Conservation (phyloP, 2,329 filamentous ascomycete genomes). For the Stemphylium lycopersici region DNA sequence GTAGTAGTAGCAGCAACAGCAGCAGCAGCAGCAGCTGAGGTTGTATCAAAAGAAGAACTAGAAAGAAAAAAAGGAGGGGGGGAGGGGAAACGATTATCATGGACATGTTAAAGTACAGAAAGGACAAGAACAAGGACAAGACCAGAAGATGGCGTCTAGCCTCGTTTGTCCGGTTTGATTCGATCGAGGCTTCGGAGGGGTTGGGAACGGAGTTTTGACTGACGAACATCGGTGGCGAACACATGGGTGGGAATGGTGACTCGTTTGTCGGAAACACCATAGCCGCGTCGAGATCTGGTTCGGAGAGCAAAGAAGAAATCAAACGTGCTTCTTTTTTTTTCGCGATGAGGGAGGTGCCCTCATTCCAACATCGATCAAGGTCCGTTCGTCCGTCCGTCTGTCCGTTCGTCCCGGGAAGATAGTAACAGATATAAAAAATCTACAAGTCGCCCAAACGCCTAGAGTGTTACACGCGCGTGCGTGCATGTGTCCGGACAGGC, state of each 20-base stretch:
- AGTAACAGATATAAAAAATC: not conserved
- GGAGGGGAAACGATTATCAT: slow-evolving; percentile 24
- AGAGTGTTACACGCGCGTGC: not conserved
- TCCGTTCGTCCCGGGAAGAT: not conserved
- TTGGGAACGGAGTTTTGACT: not conserved
- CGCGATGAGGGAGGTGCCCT: too few species aligned
- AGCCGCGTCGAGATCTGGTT: slow-evolving; percentile 17
- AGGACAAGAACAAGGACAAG: slow-evolving; percentile 2
- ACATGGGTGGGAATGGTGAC: slow-evolving; percentile 12
- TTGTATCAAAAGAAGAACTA: not conserved
- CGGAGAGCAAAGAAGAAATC: too few species aligned
- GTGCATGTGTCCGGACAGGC: too few species aligned
- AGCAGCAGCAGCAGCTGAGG: not conserved
- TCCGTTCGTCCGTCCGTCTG: not conserved
- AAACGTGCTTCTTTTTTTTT: too few species aligned
- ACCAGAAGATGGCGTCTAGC: not conserved
- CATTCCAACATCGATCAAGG: slow-evolving; percentile 13
- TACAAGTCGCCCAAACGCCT: slow-evolving; percentile 14
- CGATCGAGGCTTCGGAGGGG: not conserved
- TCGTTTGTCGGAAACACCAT: slow-evolving; percentile 1
- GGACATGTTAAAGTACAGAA: slow-evolving; percentile 28
- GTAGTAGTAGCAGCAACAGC: not conserved
- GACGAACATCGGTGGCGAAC: slow-evolving; percentile 13
- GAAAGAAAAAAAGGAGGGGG: slow-evolving; percentile 7
- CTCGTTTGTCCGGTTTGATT: not conserved